A percentile compares a stretch with the other conserved stretches of the same genome.
phyloP scores from a whole-genome alignment of 352 stramenopile species.

The Pythium plurisporium region DNA sequence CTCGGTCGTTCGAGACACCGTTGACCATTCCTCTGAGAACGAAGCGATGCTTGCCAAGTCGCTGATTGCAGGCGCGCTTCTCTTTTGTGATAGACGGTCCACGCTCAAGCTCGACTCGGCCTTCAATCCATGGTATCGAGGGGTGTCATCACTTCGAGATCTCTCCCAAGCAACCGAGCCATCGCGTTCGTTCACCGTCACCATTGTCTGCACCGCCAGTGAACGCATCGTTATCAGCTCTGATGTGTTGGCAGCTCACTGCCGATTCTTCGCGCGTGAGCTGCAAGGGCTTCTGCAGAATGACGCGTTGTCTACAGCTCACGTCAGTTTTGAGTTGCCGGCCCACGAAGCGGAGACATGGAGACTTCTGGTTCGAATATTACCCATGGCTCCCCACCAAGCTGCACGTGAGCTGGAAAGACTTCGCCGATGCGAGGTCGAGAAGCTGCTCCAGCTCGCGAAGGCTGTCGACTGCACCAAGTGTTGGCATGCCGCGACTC shows the following conservation, averaged over 20 bases:
- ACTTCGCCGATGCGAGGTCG: background rate
- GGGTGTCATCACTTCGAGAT: background rate
- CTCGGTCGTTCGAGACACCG: constrained; percentile 23
- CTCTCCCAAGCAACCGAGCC: background rate
- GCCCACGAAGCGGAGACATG: background rate
- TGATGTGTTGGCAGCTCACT: background rate
- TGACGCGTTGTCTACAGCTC: background rate
- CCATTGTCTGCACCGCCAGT: background rate
- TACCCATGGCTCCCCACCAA: constrained; percentile 12
- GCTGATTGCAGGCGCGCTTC: constrained; percentile 23
- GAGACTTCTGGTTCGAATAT: background rate
- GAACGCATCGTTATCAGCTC: background rate
- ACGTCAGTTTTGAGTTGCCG: background rate
- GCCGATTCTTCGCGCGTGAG: background rate
- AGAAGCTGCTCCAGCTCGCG: constrained; percentile 25
- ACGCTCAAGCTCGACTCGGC: constrained; percentile 31
- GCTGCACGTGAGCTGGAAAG: constrained; percentile 13
- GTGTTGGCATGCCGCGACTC: constrained; percentile 37
- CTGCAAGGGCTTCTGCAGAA: background rate
- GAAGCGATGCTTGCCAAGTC: constrained; percentile 17
- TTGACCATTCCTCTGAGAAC: constrained; percentile 17
- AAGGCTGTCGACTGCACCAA: constrained; percentile 22
- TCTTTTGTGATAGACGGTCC: constrained; percentile 32
- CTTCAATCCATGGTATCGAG: background rate
- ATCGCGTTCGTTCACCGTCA: background rate